These are phyloP conservation scores for Lentinus tigrinus DNA, from an alignment of 768 basidiomycete genomes.

Conservation along the genomic window DNA sequence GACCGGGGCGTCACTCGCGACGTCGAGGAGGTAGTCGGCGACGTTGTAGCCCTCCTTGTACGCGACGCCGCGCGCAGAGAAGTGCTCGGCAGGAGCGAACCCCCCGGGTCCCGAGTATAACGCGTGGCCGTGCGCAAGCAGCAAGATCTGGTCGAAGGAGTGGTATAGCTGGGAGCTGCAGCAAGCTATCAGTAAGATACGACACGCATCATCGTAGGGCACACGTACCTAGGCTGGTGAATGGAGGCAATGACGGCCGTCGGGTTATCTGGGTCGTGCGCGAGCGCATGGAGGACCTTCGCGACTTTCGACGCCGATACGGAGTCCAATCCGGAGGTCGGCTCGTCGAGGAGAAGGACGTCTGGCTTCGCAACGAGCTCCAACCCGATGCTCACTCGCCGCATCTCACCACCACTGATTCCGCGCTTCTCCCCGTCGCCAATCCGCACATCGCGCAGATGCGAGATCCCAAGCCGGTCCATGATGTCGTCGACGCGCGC, in stretches of 20 bases:
- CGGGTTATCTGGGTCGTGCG: conserved; percentile 63
- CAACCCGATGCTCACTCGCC: conserved; percentile 86
- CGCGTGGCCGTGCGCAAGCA: conserved; percentile 74
- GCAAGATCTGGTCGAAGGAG: conserved; percentile 76
- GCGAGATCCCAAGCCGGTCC: conserved; percentile 72
- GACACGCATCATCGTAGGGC: conserved; percentile 1
- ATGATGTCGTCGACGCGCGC: conserved; percentile 70
- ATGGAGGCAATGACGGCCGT: conserved; percentile 86
- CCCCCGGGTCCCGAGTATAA: conserved; percentile 80
- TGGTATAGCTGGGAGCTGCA: conserved; percentile 79
- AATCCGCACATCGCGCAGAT: conserved; percentile 70
- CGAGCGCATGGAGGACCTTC: conserved; percentile 73
- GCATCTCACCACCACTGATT: conserved; percentile 90
- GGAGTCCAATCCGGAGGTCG: conserved; percentile 80
- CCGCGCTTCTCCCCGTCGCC: conserved; percentile 74
- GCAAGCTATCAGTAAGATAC: background rate
- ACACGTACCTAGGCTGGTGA: conserved; percentile 81
- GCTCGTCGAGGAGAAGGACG: conserved; percentile 85
- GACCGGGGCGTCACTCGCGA: conserved; percentile 68
- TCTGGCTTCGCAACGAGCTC: conserved; percentile 87
- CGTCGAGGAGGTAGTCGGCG: conserved; percentile 88
- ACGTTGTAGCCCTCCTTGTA: conserved; percentile 86
- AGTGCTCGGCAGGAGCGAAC: conserved; percentile 66
- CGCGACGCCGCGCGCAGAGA: conserved; percentile 42
- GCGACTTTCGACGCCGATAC: conserved; percentile 82